Percentiles rank a stretch among this genome's conserved stretches.
These are phyloP conservation scores for Magnusiomyces magnusii DNA, from an alignment of 1,139 yeast genomes.

Conservation along the genomic window DNA sequence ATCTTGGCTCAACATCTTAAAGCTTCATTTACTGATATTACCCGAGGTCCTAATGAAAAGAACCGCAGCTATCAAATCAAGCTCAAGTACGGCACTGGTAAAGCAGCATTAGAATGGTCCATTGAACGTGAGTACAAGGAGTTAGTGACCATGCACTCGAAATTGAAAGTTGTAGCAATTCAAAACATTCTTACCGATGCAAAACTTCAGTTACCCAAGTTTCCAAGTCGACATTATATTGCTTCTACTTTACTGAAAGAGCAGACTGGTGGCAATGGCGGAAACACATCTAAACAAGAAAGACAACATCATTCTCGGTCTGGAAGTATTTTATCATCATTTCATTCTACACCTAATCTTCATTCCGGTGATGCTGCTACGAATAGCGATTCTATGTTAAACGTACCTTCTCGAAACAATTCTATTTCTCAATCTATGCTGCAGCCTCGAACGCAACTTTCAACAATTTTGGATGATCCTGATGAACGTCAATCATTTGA, in stretches of 20 bases:
- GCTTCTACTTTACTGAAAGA: conserved; percentile 5
- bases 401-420: background rate
- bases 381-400: background rate
- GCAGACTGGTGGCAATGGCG: background rate
- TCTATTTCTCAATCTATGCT: background rate
- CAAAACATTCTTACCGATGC: conserved; percentile 27
- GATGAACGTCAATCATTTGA: background rate
- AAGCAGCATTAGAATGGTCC: conserved; percentile 71
- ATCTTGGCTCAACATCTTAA: conserved; percentile 66
- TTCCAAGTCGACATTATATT: conserved; percentile 25
- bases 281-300: background rate
- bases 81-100: conserved; percentile 85
- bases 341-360: background rate
- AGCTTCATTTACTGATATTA: conserved; percentile 50
- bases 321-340: background rate
- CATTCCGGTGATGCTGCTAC: background rate
- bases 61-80: conserved; percentile 57
- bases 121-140: conserved; percentile 68
- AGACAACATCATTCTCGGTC: background rate
- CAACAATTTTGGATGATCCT: conserved; percentile 1
- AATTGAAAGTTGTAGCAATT: conserved; percentile 48
- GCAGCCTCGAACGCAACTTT: conserved; percentile 1
- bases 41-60: conserved; percentile 37
- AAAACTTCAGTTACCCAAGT: conserved; percentile 27
- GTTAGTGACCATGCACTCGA: conserved; percentile 57